A percentile compares a stretch with the other conserved stretches of the same genome.
Evolutionary conservation across 2,329 filamentous ascomycete species (phyloP).

Genomic region (Triangularia verruculosa): DNA sequence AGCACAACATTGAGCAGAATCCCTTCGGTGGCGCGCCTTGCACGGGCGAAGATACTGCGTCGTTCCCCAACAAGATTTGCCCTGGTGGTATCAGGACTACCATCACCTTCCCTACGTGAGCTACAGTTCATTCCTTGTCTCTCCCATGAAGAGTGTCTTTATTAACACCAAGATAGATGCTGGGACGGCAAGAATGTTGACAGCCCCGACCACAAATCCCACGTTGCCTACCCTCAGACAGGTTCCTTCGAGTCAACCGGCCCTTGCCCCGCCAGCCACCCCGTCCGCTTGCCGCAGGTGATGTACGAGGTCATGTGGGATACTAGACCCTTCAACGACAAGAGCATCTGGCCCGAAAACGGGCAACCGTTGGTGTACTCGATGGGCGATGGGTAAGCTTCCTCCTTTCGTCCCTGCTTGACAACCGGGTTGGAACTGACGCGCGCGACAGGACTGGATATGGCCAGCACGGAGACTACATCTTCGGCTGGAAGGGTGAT

Average conservation of each 20-base stretch:
- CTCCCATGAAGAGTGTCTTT: not conserved
- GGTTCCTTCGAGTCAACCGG: slow-evolving; percentile 32
- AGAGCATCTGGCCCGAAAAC: slow-evolving; percentile 24
- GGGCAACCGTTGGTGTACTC: slow-evolving; percentile 31
- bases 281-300: slow-evolving; percentile 43
- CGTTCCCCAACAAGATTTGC: slow-evolving; percentile 38
- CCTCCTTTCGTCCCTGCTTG: not conserved
- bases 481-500: slow-evolving; percentile 30
- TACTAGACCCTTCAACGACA: slow-evolving; percentile 36
- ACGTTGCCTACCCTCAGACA: slow-evolving; percentile 45
- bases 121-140: slow-evolving; percentile 17
- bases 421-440: not conserved
- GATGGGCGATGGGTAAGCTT: slow-evolving; percentile 27
- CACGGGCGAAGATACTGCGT: slow-evolving; percentile 34
- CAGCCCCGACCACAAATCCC: slow-evolving; percentile 41
- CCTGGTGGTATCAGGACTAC: slow-evolving; percentile 42
- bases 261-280: slow-evolving; percentile 41
- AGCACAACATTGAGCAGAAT: slow-evolving; percentile 26
- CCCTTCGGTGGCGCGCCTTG: slow-evolving; percentile 28
- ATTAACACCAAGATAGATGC: slow-evolving; percentile 34
- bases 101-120: slow-evolving; percentile 41
- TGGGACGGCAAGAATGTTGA: slow-evolving; percentile 55
- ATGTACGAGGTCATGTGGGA: slow-evolving; percentile 48
- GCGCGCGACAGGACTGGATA: slow-evolving; percentile 12
- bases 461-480: slow-evolving; percentile 27